Evolutionary conservation across 1,139 yeast genomes (phyloP).

Genomic region (Magnusiomyces ingens): DNA sequence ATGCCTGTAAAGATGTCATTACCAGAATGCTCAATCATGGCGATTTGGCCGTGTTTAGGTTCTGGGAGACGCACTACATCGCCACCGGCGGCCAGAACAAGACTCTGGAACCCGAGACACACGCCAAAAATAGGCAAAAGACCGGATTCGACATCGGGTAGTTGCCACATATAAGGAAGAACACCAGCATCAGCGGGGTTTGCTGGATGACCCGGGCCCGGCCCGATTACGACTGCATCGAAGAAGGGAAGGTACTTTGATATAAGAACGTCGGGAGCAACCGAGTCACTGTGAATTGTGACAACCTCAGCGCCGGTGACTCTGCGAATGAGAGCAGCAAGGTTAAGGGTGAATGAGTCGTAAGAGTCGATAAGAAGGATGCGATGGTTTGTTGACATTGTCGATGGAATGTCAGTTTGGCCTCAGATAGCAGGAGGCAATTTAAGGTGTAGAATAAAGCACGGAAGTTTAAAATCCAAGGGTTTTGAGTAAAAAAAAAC

Average conservation of each 20-base stretch:
- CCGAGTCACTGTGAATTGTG: slow-evolving; percentile 71
- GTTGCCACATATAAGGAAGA: slow-evolving; percentile 47
- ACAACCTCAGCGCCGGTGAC: slow-evolving; percentile 51
- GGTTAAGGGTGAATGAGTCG: slow-evolving; percentile 87
- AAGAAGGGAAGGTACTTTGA: slow-evolving; percentile 39
- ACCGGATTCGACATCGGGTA: slow-evolving; percentile 21
- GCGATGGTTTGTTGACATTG: slow-evolving; percentile 14
- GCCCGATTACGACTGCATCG: slow-evolving; percentile 82
- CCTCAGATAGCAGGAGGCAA: neutral
- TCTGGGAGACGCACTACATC: slow-evolving; percentile 45
- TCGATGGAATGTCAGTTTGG: neutral
- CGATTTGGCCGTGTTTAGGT: slow-evolving; percentile 84
- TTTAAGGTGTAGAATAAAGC: neutral
- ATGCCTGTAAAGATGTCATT: slow-evolving; percentile 38
- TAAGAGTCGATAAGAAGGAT: slow-evolving; percentile 83
- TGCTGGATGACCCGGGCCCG: slow-evolving; percentile 93
- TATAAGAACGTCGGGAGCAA: slow-evolving; percentile 41
- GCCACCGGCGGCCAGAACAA: slow-evolving; percentile 64
- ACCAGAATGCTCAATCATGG: slow-evolving; percentile 38
- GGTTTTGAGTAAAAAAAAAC: neutral
- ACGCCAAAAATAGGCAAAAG: slow-evolving; percentile 76
- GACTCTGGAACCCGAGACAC: slow-evolving; percentile 85
- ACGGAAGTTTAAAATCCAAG: neutral
- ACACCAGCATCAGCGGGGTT: slow-evolving; percentile 64
- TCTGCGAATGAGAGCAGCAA: slow-evolving; percentile 54